These are phyloP conservation scores for Oemleria cerasiformis DNA, from an alignment of 306 rosid genomes.

Conservation along the genomic window DNA sequence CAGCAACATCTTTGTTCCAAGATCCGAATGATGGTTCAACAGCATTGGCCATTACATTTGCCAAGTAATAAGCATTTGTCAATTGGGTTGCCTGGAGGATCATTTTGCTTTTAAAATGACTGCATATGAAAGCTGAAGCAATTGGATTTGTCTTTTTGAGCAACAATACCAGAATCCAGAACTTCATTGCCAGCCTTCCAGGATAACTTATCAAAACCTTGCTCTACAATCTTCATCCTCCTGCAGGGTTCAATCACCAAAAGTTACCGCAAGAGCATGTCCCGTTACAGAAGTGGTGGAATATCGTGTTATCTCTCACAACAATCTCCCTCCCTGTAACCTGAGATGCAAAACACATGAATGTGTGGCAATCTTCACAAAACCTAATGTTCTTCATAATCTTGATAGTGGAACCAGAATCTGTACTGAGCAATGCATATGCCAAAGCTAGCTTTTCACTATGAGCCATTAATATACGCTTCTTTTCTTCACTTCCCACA, in stretches of 20 bases:
- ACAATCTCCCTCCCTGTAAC: conserved; percentile 64
- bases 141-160: too few species aligned
- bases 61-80: background rate
- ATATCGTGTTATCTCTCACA: conserved; percentile 71
- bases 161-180: too few species aligned
- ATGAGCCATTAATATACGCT: conserved; percentile 50
- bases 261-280: conserved; percentile 69
- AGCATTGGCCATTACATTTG: background rate
- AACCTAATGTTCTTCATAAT: conserved; percentile 86
- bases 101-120: background rate
- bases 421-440: conserved; percentile 51
- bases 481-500: conserved; percentile 50
- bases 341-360: conserved; percentile 67
- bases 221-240: background rate
- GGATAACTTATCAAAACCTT: background rate
- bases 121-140: too few species aligned
- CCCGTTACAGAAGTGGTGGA: conserved; percentile 72
- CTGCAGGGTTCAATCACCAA: conserved; percentile 51
- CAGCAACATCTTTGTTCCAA: background rate
- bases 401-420: conserved; percentile 51
- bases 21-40: background rate
- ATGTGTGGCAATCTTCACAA: conserved; percentile 73
- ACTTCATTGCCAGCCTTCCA: background rate
- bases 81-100: background rate
- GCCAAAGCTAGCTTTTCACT: conserved; percentile 84